Evolutionary conservation across 108 stramenopile species (phyloP), one percentile per base, ranked within the genome.

Genomic region (Nitzschia palea): DNA sequence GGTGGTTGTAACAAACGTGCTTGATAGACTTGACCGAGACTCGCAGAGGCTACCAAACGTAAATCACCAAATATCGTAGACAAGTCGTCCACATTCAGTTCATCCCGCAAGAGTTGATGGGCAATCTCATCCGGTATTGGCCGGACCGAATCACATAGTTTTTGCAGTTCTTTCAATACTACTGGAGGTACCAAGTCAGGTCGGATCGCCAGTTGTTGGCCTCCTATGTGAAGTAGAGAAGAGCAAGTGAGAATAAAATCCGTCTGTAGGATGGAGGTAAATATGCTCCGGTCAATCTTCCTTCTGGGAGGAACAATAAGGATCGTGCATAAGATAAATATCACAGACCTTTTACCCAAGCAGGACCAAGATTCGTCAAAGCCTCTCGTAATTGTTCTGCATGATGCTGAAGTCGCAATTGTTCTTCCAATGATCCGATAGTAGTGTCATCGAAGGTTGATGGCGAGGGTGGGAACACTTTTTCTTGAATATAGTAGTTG

Each of bases 81-180:
- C n/a, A 74, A 3, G 15, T 67, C 58, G 10, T 30, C 40, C 14
- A 42, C 1, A 29, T 25, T 37, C 32, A 95, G 70, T 47, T 96
- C 95, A 22, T 71, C 35, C 40, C 76, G 70, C 29, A 94, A 73
- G 0, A 84, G 67, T 22, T 53, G 61, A 80, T 97, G 56, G 0
- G 96, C 98, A 42, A 93, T 52, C 10, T 73, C 65, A 44, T 85
- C 91, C n/a, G 91, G 78, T 47, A 97, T 85, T 3, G 95, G 88
- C 15, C 85, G 85, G 9, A 97, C 97, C 6, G 95, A 84, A 80
- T 98, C 98, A 68, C 95, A 96, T n/a, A 97, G 61, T 50, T 79
- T 83, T 65, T 91, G 90, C 18, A 98, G 70, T 70, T 97, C 97
- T 27, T 84, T 77, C 42, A 97, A 76, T 6, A 93, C 93, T 2